Evolutionary conservation across 345 rosid species (phyloP), one percentile per base, ranked within the genome.

Genomic region (Geranium rotundifolium): DNA sequence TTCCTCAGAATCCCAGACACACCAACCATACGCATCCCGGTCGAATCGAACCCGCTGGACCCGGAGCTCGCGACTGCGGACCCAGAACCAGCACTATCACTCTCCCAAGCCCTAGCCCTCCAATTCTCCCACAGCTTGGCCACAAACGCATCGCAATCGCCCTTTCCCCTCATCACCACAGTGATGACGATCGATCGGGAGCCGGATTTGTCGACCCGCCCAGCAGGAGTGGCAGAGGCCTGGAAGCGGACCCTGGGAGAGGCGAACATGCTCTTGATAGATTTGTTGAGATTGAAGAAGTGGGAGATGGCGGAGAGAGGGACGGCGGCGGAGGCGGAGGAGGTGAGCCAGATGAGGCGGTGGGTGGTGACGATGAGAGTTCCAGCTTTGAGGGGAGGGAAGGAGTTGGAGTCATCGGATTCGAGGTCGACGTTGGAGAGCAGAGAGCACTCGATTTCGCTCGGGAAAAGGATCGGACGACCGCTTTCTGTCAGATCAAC

Each of bases 11-110:
- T 88, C n/a, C 99, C 96, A 18, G 96, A 80, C 12, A 93, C 84
- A n/a, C 99, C 99, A 19, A 83, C 91, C 90, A 93, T 76, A 80
- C 96, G 84, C 79, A 90, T 86, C 19, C 89, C 97, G 59, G 78
- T 88, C 27, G 84, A 81, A 50, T 86, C 89, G 18, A 86, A 72
- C 56, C 96, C 87, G 66, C 85, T 84, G 1, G 71, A 54, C 61
- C 75, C 71, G 14, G 78, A 56, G 27, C 71, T 74, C 58, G 81
- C 59, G 31, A 29, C 61, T 1, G 70, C 74, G 19, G 57, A 67
- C 10, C 64, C 63, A 61, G 23, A 64, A 65, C 56, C 61, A 29
- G 59, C 81, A 20, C 30, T 2, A n/a, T 72, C 77, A 55, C 64
- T 77, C 70, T 85, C 95, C 96, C 95, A 88, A 20, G 82, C 96